Conservation (phyloP, 2,329 filamentous ascomycete genomes). For the Stachybotrys chlorohalonatus region DNA sequence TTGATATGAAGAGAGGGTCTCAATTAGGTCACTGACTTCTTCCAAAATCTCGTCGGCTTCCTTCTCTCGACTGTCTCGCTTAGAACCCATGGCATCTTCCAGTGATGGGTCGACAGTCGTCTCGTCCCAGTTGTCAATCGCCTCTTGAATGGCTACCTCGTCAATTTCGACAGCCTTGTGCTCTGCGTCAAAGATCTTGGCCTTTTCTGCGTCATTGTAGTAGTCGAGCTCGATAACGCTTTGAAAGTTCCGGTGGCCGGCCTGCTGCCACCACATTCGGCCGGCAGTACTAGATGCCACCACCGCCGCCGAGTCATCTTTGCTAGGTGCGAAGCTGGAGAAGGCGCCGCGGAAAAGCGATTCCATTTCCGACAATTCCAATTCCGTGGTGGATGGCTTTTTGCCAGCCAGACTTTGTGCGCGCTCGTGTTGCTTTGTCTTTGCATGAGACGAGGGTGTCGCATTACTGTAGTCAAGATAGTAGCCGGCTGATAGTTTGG, state of each 20-base stretch:
- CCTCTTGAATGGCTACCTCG: slow-evolving; percentile 41
- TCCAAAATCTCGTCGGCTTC: slow-evolving; percentile 61
- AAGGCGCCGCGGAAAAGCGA: slow-evolving; percentile 68
- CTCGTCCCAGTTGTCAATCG: slow-evolving; percentile 51
- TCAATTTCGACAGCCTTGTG: slow-evolving; percentile 33
- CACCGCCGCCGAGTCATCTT: slow-evolving; percentile 63
- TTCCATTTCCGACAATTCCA: slow-evolving; percentile 60
- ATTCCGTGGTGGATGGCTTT: slow-evolving; percentile 45
- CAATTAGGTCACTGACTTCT: slow-evolving; percentile 66
- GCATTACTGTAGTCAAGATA: slow-evolving; percentile 65
- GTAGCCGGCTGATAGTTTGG: slow-evolving; percentile 55
- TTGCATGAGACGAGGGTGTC: slow-evolving; percentile 42
- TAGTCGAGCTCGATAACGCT: slow-evolving; percentile 49
- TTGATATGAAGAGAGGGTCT: slow-evolving; percentile 70
- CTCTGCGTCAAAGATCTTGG: slow-evolving; percentile 23
- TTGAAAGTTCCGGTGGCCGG: slow-evolving; percentile 57
- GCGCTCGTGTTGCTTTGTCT: slow-evolving; percentile 61
- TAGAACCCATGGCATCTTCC: slow-evolving; percentile 40
- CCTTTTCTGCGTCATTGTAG: slow-evolving; percentile 29
- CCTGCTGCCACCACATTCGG: slow-evolving; percentile 68
- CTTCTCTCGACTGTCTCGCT: slow-evolving; percentile 52
- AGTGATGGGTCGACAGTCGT: slow-evolving; percentile 48
- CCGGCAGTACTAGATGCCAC: slow-evolving; percentile 59
- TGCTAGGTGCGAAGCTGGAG: slow-evolving; percentile 69
- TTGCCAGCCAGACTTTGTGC: slow-evolving; percentile 57